Evolutionary conservation across 768 basidiomycete genomes (phyloP), one percentile per base, ranked within the genome.

Genomic region (Rossbeevera mucosa): DNA sequence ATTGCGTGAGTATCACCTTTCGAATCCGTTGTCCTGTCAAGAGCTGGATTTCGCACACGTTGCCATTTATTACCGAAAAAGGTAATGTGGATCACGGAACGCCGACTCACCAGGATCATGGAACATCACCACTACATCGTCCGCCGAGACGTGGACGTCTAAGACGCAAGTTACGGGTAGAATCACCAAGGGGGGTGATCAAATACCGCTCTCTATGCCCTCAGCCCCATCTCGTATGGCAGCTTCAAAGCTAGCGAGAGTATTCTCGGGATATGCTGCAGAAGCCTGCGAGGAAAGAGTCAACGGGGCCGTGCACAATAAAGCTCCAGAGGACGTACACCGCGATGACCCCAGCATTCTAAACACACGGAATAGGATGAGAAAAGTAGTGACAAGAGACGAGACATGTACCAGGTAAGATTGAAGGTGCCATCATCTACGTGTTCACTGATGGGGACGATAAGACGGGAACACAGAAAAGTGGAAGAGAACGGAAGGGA

Each of bases 141-240:
- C 95, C 58, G 74, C 72, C 30, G 94, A 91, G 62, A 95, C 86
- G 71, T 97, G 94, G 63, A 97, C 92, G 82, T 96, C 94, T 95
- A 81, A 61, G 68, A 72, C 73, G 62, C 63, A 61, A 68, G 81
- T 85, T 76, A 83, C 72, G 76, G 71, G 71, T 54, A 72, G 66
- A 62, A 61, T 58, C 61, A 62, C 52, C 68, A 70, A 48, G 67
- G 42, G 61, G 51, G 58, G 60, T 65, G 58, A 56, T 61, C 57
- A 75, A 82, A 73, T 94, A 96, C 95, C 94, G 69, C 91, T 94
- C 80, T 99, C 95, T 64, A 99, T 95, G 58, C 84, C 94, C 68
- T 99, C 93, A 43, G 93, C 88, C 54, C 95, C 95, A 74, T 96
- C 94, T 44, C 84, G 83, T 56, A 96, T 92, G 65, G 95, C 95